Conservation (phyloP, 257 asterid species). For the Solanum habrochaites region DNA sequence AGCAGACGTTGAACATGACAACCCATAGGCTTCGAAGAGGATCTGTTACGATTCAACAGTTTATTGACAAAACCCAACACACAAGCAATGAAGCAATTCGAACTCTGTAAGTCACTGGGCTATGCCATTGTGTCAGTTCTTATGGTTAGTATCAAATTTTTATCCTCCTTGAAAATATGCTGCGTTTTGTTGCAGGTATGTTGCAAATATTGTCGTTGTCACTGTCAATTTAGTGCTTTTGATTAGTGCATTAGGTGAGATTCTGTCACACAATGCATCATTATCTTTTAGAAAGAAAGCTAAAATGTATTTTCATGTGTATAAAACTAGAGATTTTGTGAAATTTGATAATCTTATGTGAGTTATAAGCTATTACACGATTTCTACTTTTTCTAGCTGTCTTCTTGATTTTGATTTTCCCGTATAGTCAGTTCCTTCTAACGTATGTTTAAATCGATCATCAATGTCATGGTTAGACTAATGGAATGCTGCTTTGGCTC, state of each 20-base stretch:
- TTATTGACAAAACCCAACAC: conserved; percentile 11
- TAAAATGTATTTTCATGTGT: not conserved
- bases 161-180: not conserved
- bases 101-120: not conserved
- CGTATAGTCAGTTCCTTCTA: not conserved
- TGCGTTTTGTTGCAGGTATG: conserved; percentile 12
- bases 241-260: conserved; percentile 38
- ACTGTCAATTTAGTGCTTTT: conserved; percentile 25
- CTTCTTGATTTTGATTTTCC: not conserved
- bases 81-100: conserved; percentile 19
- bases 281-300: not conserved
- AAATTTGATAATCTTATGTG: not conserved
- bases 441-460: conserved; percentile 11
- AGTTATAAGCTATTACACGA: not conserved
- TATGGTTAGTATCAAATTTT: not conserved
- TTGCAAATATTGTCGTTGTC: conserved; percentile 27
- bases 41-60: conserved; percentile 16
- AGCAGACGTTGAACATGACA: conserved; percentile 20
- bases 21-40: conserved; percentile 22
- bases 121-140: not conserved
- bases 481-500: conserved; percentile 49
- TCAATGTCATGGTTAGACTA: conserved; percentile 29
- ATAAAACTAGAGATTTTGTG: not conserved
- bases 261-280: not conserved
- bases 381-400: not conserved